A percentile compares a stretch with the other conserved stretches of the same genome.
These are phyloP conservation scores for Blastobotrys americana DNA, from an alignment of 805 yeast species.

Conservation along the genomic window DNA sequence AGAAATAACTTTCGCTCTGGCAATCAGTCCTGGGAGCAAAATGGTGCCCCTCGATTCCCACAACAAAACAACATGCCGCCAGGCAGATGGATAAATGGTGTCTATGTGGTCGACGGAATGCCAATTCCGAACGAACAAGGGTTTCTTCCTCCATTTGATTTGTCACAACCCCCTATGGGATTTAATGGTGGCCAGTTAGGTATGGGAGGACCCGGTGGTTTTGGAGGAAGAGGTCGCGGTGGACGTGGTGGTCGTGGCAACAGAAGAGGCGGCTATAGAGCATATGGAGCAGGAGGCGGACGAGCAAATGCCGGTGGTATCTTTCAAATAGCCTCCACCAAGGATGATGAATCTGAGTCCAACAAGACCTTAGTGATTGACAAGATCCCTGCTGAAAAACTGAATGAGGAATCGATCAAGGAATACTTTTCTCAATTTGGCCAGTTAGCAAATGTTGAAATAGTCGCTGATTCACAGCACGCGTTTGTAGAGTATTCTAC, in stretches of 20 bases:
- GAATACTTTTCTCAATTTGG: slow-evolving; percentile 40
- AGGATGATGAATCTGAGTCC: slow-evolving; percentile 16
- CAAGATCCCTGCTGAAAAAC: slow-evolving; percentile 38
- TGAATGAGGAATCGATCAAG: slow-evolving; percentile 30
- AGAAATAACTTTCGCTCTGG: slow-evolving; percentile 20
- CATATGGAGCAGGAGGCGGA: slow-evolving; percentile 5
- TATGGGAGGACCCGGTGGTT: not conserved
- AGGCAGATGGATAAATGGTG: slow-evolving; percentile 11
- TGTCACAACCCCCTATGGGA: slow-evolving; percentile 3
- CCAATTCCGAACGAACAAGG: slow-evolving; percentile 22
- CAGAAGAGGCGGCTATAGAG: slow-evolving; percentile 7
- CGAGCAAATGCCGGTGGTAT: slow-evolving; percentile 12
- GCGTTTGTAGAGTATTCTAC: slow-evolving; percentile 37
- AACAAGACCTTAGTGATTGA: slow-evolving; percentile 36
- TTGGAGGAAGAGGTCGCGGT: slow-evolving; percentile 4
- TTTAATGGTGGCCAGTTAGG: too few species aligned
- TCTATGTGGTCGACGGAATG: slow-evolving; percentile 6
- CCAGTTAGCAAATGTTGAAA: slow-evolving; percentile 25
- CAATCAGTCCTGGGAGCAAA: not conserved
- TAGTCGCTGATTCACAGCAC: slow-evolving; percentile 25
- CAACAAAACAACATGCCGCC: slow-evolving; percentile 2
- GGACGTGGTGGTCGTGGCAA: slow-evolving; percentile 16
- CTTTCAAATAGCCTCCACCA: slow-evolving; percentile 22
- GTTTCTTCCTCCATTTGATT: slow-evolving; percentile 15
- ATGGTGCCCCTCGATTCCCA: slow-evolving; percentile 6